These are phyloP conservation scores for Vigna unguiculata DNA, from an alignment of 306 rosid genomes.

Conservation along the genomic window DNA sequence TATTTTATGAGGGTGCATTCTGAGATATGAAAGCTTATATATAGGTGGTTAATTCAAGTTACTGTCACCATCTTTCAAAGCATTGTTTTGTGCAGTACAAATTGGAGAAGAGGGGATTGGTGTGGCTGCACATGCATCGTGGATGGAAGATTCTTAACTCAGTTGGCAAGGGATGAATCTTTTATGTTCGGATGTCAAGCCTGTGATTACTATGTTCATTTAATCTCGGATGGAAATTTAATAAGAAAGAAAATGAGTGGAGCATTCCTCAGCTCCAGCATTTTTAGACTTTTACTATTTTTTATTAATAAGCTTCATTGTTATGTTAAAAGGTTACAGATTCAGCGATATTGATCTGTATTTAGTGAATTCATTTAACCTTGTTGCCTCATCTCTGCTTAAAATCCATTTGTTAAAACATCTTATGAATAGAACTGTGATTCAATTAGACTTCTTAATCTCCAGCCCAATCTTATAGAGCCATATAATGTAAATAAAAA, in stretches of 20 bases:
- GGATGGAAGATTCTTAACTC: conserved; percentile 18
- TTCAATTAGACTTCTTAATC: background rate
- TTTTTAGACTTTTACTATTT: background rate
- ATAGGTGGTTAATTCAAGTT: conserved; percentile 39
- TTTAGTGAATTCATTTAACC: conserved; percentile 16
- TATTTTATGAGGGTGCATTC: conserved; percentile 61
- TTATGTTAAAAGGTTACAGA: background rate
- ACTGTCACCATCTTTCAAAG: conserved; percentile 34
- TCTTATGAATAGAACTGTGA: conserved; percentile 30
- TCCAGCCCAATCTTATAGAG: conserved; percentile 14
- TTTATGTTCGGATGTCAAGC: conserved; percentile 39
- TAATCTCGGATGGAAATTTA: conserved; percentile 18
- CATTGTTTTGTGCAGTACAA: conserved; percentile 35
- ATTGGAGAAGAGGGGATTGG: conserved; percentile 38
- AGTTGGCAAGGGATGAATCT: conserved; percentile 39
- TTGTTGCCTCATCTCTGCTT: conserved; percentile 28
- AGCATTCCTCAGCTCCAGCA: conserved; percentile 35
- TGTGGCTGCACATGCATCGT: conserved; percentile 30
- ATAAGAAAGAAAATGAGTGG: conserved; percentile 23
- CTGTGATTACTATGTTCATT: conserved; percentile 29
- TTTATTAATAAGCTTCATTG: background rate
- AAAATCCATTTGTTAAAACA: conserved; percentile 1
- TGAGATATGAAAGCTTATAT: conserved; percentile 44
- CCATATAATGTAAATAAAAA: conserved; percentile 2
- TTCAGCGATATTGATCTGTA: conserved; percentile 35